Base-by-base conservation (phyloP, 2,329 filamentous ascomycete genomes). In the Eutypella sp. region DNA sequence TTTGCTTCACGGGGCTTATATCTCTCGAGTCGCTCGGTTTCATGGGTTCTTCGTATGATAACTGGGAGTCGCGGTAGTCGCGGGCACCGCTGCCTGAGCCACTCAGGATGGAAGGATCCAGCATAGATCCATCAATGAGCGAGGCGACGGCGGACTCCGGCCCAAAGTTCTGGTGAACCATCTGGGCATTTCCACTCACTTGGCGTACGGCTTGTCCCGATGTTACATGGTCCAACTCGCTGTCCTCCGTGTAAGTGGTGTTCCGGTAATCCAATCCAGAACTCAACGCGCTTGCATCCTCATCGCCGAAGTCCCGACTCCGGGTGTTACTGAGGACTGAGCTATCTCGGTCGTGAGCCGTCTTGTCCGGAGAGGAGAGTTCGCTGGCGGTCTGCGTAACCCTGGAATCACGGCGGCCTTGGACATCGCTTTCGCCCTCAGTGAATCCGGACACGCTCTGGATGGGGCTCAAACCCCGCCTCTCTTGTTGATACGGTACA, bases 61-160 rank as follows among this genome's bases (percentile, higher is more conserved):
- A 2, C 45, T 56, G 53, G 0, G 61, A 65, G 46, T 61, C 57
- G 51, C 67, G 54, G 50, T 74, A 76, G 22, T 77, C 73, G 50
- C 76, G 72, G n/a, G 72, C 71, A 56, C 64, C 63, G 20, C 69
- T 68, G 25, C 71, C 73, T 11, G 81, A 84, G 9, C 73, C 75
- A 13, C 68, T 91, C 44, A 96, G 62, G 11, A 85, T 79, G 2
- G 89, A 95, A 42, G 78, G 77, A 4, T 81, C 77, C 15, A 81
- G 63, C 64, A 77, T 71, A 0, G 89, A 92, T 16, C 90, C 89
- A 56, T 93, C 85, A 2, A 84, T 71, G 6, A 97, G 72, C 15
- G 91, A 96, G 7, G 92, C 92, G 10, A 97, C 91, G 9, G 87
- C 87, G 13, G 91, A 96, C 65, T 96, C 91, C 0, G 95, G 83